Evolutionary conservation across 805 yeast genomes (phyloP).

Genomic region (Pichia insulana): DNA sequence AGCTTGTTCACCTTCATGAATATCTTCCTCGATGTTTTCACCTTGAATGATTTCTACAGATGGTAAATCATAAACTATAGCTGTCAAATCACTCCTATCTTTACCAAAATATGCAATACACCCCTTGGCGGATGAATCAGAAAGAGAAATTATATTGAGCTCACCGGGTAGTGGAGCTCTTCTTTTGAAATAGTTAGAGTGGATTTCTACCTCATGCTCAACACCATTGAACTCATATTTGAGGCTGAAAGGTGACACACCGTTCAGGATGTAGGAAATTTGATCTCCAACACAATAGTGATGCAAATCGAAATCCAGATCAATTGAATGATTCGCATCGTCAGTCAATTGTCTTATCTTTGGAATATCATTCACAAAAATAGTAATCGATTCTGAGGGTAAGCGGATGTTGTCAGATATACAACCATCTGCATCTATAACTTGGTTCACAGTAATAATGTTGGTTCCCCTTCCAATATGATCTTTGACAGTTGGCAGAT

Average conservation of each 20-base stretch:
- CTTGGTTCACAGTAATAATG: constrained; percentile 43
- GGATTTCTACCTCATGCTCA: constrained; percentile 40
- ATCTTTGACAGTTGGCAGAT: constrained; percentile 37
- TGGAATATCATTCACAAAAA: constrained; percentile 73
- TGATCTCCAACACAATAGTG: constrained; percentile 92
- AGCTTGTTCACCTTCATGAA: constrained; percentile 92
- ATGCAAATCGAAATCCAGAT: constrained; percentile 10
- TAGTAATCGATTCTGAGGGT: constrained; percentile 20
- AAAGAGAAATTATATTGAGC: constrained; percentile 54
- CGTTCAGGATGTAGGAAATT: constrained; percentile 64
- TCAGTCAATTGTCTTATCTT: constrained; percentile 38
- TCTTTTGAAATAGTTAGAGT: constrained; percentile 40
- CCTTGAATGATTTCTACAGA: constrained; percentile 83
- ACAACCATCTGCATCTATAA: constrained; percentile 70
- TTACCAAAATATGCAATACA: constrained; percentile 57
- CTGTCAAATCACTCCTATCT: constrained; percentile 24
- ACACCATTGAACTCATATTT: constrained; percentile 64
- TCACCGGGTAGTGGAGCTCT: constrained; percentile 79
- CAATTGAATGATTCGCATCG: constrained; percentile 26
- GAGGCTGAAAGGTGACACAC: constrained; percentile 72
- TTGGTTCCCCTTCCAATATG: constrained; percentile 65
- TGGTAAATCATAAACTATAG: constrained; percentile 40
- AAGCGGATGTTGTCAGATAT: constrained; percentile 32
- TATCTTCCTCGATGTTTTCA: constrained; percentile 64
- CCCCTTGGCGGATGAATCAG: constrained; percentile 63